These are phyloP conservation scores for Cyanodermella asteris DNA, from an alignment of 2,329 filamentous ascomycete genomes.

Conservation along the genomic window DNA sequence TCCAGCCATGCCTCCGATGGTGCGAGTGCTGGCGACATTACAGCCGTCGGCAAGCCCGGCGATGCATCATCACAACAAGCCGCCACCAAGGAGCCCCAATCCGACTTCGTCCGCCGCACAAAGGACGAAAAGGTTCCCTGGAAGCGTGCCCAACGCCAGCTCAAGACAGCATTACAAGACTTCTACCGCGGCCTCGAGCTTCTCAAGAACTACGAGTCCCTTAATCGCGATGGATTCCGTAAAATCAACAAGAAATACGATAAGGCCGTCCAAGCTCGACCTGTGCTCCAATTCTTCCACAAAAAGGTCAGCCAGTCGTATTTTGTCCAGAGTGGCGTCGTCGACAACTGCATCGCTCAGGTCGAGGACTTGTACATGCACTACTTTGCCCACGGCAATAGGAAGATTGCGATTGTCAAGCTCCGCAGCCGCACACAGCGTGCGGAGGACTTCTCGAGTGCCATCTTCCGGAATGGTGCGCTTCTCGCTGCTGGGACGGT, in stretches of 20 bases:
- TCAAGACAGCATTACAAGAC: constrained; percentile 79
- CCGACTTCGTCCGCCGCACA: no score
- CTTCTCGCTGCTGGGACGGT: constrained; percentile 46
- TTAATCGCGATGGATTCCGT: constrained; percentile 82
- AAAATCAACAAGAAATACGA: constrained; percentile 99
- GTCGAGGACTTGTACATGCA: constrained; percentile 83
- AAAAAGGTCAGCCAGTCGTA: constrained; percentile 79
- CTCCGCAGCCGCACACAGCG: constrained; percentile 48
- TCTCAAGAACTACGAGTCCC: constrained; percentile 70
- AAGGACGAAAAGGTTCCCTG: constrained; percentile 74
- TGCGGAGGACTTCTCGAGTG: constrained; percentile 35
- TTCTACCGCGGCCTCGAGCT: constrained; percentile 88
- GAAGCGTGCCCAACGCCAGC: constrained; percentile 67
- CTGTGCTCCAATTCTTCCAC: constrained; percentile 60
- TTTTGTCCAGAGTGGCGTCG: constrained; percentile 73
- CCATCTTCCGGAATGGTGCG: constrained; percentile 39
- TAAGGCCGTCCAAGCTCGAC: constrained; percentile 63
- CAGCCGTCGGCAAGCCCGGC: no score
- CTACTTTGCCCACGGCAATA: constrained; percentile 86
- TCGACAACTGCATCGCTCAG: constrained; percentile 58
- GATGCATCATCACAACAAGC: no score
- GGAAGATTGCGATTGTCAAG: constrained; percentile 75
- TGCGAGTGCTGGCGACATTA: no score
- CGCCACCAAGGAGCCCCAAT: no score
- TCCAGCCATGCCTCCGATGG: no score